Base-by-base conservation (phyloP, 495 filamentous ascomycete species). In the Lasiosphaeris hirsuta region DNA sequence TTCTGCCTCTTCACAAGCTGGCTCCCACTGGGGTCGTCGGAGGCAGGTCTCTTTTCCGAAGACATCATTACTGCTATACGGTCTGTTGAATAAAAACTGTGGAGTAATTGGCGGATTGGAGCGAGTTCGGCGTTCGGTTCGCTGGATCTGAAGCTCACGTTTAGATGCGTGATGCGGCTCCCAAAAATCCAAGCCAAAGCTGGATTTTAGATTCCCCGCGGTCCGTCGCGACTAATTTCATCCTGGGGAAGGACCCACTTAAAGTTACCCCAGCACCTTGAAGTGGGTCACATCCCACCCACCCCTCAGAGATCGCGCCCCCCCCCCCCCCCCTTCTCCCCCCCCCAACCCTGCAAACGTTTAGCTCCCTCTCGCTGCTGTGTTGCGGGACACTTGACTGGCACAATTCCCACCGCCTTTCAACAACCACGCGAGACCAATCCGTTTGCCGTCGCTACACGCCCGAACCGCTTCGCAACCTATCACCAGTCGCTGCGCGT, bases 1-100 rank as follows among this genome's bases (percentile, higher is more conserved):
- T 93, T 94, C 69, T 92, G 92, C 68, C 93, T 80, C 73, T 97
- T 97, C 59, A 97, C 88, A 51, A 92, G 76, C 69, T 96, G 90
- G 4, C 85, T 84, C n/a, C 84, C 81, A 58, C 86, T 85, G 63
- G 93, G 91, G 42, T 86, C 85, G 54, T 86, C 84, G 39, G 88
- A 83, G 17, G 91, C 91, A 41, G 90, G 90, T 57, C 95, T 83
- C 73, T 97, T 97, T 75, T 94, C 91, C 62, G 87, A 78, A 17
- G 92, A 89, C 92, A 96, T 97, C 39, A 6, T 56, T 78, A 10
- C 13, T 45, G 43, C 7, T 1, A 23, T 6, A 4, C 17, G 18
- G 5, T 17, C 7, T 45, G 43, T 5, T 10, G 7, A 18, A 19
- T 14, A 7, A 10, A 19, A 30, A 36, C 3, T 7, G n/a, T 30